A percentile compares a stretch with the other conserved stretches of the same genome.
phyloP scores from a whole-genome alignment of 75 land plant genomes.

The Cunninghamia lanceolata region DNA sequence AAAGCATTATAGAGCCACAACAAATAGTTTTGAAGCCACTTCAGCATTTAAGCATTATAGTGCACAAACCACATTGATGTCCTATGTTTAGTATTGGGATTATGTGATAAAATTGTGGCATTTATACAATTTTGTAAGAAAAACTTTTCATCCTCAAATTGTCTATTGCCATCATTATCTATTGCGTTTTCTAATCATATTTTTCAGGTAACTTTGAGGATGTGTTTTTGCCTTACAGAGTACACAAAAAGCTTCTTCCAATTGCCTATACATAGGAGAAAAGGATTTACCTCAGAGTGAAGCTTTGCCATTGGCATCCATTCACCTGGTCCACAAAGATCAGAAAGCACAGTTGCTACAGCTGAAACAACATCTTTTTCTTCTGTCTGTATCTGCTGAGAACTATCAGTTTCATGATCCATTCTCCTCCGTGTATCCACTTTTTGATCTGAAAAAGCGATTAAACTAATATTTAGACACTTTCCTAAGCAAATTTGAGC shows the following conservation, averaged over 20 bases:
- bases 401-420: conserved; percentile 53
- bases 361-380: conserved; percentile 93
- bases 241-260: conserved; percentile 2
- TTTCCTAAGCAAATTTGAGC: neutral
- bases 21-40: neutral
- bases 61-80: neutral
- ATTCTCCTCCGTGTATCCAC: conserved; percentile 46
- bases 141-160: neutral
- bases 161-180: neutral
- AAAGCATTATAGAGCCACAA: neutral
- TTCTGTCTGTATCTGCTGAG: conserved; percentile 68
- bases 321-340: conserved; percentile 97
- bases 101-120: neutral
- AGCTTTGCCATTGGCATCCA: conserved; percentile 98
- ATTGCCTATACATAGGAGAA: neutral
- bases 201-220: neutral
- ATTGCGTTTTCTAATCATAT: neutral
- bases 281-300: conserved; percentile 64
- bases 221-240: neutral
- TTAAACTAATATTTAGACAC: neutral
- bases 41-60: neutral
- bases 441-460: conserved; percentile 44
- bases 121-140: neutral
- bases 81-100: neutral
- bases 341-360: conserved; percentile 89